phyloP scores from a whole-genome alignment of 2,329 filamentous ascomycete species.

The Beauveria medogensis region DNA sequence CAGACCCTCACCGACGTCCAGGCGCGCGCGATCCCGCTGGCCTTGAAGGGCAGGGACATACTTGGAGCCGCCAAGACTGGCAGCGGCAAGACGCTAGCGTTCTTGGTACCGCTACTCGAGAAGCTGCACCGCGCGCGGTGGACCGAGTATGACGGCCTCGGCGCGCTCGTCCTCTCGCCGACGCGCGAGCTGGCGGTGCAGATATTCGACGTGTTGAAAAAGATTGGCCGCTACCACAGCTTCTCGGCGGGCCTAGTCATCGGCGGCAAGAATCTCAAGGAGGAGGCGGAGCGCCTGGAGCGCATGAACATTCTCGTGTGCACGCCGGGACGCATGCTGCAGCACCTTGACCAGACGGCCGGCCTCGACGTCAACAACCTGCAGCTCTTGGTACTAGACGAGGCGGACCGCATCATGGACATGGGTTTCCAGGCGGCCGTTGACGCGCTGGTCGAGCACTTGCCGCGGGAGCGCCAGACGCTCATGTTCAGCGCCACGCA shows the following conservation, averaged over 20 bases:
- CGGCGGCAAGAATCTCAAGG: constrained; percentile 81
- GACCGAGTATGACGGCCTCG: constrained; percentile 84
- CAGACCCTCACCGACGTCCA: constrained; percentile 88
- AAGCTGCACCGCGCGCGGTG: constrained; percentile 84
- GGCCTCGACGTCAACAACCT: constrained; percentile 84
- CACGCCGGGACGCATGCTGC: constrained; percentile 88
- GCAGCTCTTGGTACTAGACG: constrained; percentile 87
- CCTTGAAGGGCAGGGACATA: constrained; percentile 78
- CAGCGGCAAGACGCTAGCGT: constrained; percentile 90
- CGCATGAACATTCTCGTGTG: constrained; percentile 97
- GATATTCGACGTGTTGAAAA: constrained; percentile 89
- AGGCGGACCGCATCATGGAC: constrained; percentile 94
- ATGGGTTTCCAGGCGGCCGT: constrained; percentile 91
- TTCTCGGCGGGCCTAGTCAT: constrained; percentile 93
- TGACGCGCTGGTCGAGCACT: constrained; percentile 86
- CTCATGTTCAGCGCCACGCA: constrained; percentile 95
- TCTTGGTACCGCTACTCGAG: constrained; percentile 85
- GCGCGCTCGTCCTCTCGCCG: constrained; percentile 85
- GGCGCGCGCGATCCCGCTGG: constrained; percentile 76
- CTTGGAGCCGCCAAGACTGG: constrained; percentile 93
- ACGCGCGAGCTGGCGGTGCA: constrained; percentile 94
- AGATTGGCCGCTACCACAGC: constrained; percentile 78
- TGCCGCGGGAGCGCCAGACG: constrained; percentile 80
- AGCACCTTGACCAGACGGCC: constrained; percentile 91
- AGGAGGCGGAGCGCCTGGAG: constrained; percentile 74